A percentile compares a stretch with the other conserved stretches of the same genome.
phyloP scores from a whole-genome alignment of 2,329 filamentous ascomycete species.

The Microcyclosporella mali region DNA sequence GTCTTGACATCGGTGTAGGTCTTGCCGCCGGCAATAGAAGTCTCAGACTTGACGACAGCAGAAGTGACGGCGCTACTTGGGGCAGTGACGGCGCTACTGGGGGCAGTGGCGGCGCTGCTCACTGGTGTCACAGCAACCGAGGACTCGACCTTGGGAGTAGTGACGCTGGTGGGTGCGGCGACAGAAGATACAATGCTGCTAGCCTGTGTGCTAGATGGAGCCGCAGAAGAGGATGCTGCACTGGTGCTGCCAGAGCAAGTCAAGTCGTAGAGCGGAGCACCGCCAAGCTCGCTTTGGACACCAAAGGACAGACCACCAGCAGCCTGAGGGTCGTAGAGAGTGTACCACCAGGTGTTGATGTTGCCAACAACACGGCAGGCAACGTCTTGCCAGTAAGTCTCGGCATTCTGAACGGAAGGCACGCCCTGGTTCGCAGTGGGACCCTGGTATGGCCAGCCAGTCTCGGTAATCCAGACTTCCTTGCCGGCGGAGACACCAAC shows the following conservation, averaged over 20 bases:
- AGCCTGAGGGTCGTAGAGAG: conserved; percentile 54
- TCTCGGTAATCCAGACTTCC: conserved; percentile 76
- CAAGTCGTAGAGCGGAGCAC: conserved; percentile 16
- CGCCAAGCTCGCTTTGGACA: conserved; percentile 12
- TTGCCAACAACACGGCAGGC: conserved; percentile 63
- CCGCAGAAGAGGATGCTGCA: neutral
- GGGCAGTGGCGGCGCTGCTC: no score
- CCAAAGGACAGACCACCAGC: conserved; percentile 33
- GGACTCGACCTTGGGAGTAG: no score
- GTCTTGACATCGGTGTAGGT: no score
- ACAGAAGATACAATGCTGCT: no score
- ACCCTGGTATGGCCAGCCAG: conserved; percentile 75
- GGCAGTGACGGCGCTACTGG: no score
- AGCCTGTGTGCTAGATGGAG: conserved; percentile 2
- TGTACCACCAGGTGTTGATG: conserved; percentile 66
- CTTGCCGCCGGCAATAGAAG: no score
- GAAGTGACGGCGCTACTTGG: no score
- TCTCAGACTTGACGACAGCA: no score
- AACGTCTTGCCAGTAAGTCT: conserved; percentile 71
- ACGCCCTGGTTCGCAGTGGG: conserved; percentile 55
- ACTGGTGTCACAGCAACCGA: no score
- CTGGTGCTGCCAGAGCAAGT: conserved; percentile 41
- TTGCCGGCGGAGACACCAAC: conserved; percentile 57
- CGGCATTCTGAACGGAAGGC: conserved; percentile 60
- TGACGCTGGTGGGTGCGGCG: neutral